These are phyloP conservation scores for Kitagawia praeruptora DNA, from an alignment of 129 eudicot genomes.

Conservation along the genomic window DNA sequence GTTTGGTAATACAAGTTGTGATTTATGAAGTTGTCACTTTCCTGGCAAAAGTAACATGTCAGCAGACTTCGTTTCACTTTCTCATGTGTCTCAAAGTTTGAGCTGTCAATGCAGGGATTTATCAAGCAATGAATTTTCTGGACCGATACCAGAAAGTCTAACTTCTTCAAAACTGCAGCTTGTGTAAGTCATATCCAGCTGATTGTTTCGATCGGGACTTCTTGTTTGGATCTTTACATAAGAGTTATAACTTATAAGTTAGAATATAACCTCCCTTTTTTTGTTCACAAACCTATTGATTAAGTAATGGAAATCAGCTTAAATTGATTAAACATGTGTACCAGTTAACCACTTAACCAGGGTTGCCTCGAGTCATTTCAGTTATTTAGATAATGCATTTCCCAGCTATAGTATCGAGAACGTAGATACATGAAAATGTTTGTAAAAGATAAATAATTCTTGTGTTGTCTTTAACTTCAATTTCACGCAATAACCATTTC, in stretches of 20 bases:
- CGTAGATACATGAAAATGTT: not conserved
- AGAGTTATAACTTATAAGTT: not conserved
- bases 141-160: constrained; percentile 74
- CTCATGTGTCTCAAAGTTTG: not conserved
- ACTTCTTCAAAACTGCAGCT: constrained; percentile 75
- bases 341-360: too few relatives aligned
- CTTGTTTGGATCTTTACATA: not conserved
- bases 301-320: not conserved
- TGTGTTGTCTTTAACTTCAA: not conserved
- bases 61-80: not conserved
- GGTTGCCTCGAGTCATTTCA: not conserved
- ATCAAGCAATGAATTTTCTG: constrained; percentile 66
- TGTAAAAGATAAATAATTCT: not conserved
- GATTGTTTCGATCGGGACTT: not conserved
- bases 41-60: not conserved
- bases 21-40: not conserved
- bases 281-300: not conserved
- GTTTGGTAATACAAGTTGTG: not conserved
- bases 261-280: not conserved
- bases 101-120: constrained; percentile 57
- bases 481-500: not conserved
- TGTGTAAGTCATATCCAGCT: constrained; percentile 60
- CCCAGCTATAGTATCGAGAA: not conserved
- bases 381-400: not conserved
- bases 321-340: too few relatives aligned